Conservation (phyloP, 495 filamentous ascomycete genomes). For the Astrocystis sublimbata region DNA sequence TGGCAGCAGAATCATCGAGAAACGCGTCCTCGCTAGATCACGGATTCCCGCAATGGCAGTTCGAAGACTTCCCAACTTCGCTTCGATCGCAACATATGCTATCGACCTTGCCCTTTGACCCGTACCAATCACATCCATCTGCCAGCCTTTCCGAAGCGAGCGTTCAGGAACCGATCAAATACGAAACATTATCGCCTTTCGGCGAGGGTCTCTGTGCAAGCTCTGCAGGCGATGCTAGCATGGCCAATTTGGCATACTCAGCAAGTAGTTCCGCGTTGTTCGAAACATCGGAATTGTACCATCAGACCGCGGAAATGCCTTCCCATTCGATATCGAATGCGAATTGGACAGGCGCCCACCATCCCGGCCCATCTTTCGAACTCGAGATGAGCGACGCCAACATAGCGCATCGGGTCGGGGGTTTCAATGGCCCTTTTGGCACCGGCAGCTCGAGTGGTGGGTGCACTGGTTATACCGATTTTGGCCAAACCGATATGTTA, state of each 20-base stretch:
- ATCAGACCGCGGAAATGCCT: background rate
- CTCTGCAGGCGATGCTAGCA: background rate
- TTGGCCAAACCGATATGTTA: background rate
- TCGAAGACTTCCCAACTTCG: background rate
- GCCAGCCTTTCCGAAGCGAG: background rate
- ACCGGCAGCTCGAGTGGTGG: background rate
- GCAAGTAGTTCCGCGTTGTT: background rate
- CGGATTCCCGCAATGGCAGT: background rate
- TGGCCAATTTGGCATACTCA: background rate
- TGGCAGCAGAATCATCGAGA: background rate
- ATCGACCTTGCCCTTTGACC: background rate
- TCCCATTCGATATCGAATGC: background rate
- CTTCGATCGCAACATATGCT: background rate
- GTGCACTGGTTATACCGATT: background rate
- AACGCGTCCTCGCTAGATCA: background rate
- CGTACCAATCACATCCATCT: background rate
- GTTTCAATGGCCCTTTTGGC: background rate
- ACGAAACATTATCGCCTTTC: background rate
- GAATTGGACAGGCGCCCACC: background rate
- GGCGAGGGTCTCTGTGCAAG: background rate
- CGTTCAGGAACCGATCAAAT: background rate
- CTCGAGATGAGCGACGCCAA: background rate
- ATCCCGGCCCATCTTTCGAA: background rate
- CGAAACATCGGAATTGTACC: background rate
- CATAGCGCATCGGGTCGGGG: background rate